Base-by-base conservation (phyloP, 805 yeast species). In the Limtongia smithiae region DNA sequence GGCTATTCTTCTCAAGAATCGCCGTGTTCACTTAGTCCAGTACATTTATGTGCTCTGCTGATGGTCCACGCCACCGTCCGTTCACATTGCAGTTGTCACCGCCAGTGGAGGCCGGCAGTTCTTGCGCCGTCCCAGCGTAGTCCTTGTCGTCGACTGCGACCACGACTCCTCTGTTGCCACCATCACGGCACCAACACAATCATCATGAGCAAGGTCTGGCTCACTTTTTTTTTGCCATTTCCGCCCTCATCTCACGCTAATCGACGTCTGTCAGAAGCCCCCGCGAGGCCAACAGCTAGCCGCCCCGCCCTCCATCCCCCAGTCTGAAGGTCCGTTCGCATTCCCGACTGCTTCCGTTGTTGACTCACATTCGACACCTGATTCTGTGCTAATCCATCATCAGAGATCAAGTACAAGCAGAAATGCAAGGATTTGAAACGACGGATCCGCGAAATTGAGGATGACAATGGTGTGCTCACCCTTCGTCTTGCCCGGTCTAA, bases 401-500 rank as follows among this genome's bases (percentile, higher is more conserved):
- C 48, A 51, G 75, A 70, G 46, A 62, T 65, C 28, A 69, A 72
- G 41, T 75, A 78, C 64, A 77, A 75, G 55, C 80, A 77, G 56
- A 83, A 85, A 66, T 85, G 94, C 68, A 75, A 74, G 60, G 90
- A 82, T 41, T 72, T 89, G 59, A 81, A 82, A 65, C 73, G 74
- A 56, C 42, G 41, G 22, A 59, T 50, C 27, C 21, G 37, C 18
- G 50, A 54, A 40, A 36, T 48, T 43, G 59, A 55, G 1, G 71
- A 70, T 43, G 67, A 67, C 9, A 62, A 71, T 15, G 76, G 70
- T 45, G 77, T 81, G 7, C 79, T 88, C 46, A 77, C 89, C 0
- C 68, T 88, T 27, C 85, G 93, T 1, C 79, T 93, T 30, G 77
- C 83, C 14, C 78, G 96, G 59, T 82, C 94, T 11, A 80, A 85